phyloP scores from a whole-genome alignment of 192 early-diverging fungal species.

The Linnemannia exigua region DNA sequence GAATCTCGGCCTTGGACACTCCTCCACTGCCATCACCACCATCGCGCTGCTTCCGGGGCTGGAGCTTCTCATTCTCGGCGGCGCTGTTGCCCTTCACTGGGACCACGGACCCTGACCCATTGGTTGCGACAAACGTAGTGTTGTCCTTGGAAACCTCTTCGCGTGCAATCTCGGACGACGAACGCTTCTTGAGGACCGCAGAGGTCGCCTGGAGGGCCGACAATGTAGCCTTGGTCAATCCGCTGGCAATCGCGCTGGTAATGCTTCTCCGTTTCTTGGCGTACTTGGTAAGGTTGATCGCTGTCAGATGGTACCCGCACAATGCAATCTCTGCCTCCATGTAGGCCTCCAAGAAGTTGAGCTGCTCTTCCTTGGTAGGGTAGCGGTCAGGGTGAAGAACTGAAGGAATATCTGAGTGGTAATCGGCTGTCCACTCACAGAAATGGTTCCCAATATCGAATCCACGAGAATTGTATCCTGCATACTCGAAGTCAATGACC shows the following conservation, averaged over 20 bases:
- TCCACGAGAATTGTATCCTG: constrained; percentile 83
- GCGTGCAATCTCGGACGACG: constrained; percentile 9
- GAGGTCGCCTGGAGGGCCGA: constrained; percentile 36
- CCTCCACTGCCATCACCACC: constrained; percentile 39
- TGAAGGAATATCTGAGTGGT: constrained; percentile 69
- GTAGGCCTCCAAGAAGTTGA: constrained; percentile 76
- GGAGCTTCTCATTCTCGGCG: neutral
- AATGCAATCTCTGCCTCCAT: constrained; percentile 65
- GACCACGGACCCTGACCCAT: neutral
- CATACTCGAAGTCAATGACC: constrained; percentile 87
- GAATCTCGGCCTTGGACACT: constrained; percentile 49
- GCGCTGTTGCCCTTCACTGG: constrained; percentile 32
- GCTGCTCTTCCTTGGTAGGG: constrained; percentile 72
- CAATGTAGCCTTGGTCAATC: constrained; percentile 27
- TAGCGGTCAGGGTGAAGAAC: constrained; percentile 60
- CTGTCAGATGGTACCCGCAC: constrained; percentile 42
- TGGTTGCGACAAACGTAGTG: constrained; percentile 11
- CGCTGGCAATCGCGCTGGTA: constrained; percentile 8
- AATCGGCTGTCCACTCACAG: constrained; percentile 89
- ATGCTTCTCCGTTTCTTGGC: constrained; percentile 3
- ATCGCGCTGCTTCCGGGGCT: constrained; percentile 10
- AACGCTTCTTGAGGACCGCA: constrained; percentile 12
- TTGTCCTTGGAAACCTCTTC: constrained; percentile 5
- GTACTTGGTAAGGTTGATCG: constrained; percentile 9
- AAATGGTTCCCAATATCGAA: constrained; percentile 90